Percentiles rank a stretch among this genome's conserved stretches.
Conservation (phyloP, 306 rosid genomes). For the Hylodesmum podocarpum region DNA sequence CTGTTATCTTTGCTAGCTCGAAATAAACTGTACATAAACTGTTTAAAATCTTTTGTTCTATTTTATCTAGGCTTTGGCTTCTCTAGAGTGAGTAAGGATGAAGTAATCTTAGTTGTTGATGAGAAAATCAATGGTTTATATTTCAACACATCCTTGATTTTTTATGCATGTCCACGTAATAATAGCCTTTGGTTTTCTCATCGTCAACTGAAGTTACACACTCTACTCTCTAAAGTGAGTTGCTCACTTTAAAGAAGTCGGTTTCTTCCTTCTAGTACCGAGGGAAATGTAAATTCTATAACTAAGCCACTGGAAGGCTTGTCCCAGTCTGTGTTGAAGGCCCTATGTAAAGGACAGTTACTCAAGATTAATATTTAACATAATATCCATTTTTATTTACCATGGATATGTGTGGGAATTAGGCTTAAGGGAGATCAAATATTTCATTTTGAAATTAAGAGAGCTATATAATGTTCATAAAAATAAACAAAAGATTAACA, state of each 20-base stretch:
- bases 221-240: not conserved
- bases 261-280: not conserved
- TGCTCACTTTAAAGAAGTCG: not conserved
- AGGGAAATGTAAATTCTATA: conserved; percentile 14
- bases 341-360: conserved; percentile 15
- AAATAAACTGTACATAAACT: not conserved
- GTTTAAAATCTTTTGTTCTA: conserved; percentile 8
- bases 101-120: not conserved
- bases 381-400: conserved; percentile 3
- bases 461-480: not conserved
- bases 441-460: not conserved
- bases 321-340: not conserved
- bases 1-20: conserved; percentile 9
- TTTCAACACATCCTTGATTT: not conserved
- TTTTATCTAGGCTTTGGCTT: not conserved
- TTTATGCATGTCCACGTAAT: not conserved
- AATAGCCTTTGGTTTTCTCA: not conserved
- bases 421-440: not conserved
- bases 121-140: not conserved
- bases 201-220: not conserved
- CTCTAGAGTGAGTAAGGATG: not conserved
- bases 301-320: conserved; percentile 6
- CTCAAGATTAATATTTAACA: not conserved
- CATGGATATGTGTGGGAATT: not conserved
- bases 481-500: not conserved